Percentiles rank a stretch among this genome's conserved stretches.
These are phyloP conservation scores for Scheffersomyces insectosa DNA, from an alignment of 1,139 yeast species.

Conservation along the genomic window DNA sequence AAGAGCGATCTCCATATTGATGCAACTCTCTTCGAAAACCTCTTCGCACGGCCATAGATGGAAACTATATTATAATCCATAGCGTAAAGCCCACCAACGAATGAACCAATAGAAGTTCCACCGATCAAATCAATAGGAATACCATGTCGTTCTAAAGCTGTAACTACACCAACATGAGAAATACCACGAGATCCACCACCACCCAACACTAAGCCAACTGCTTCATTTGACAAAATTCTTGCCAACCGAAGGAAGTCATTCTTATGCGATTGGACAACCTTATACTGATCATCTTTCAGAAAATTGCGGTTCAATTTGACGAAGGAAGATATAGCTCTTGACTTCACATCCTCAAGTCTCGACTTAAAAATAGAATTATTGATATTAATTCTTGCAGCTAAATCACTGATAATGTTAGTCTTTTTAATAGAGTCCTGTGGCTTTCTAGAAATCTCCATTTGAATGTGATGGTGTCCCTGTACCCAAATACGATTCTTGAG, in stretches of 20 bases:
- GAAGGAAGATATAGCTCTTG: conserved; percentile 29
- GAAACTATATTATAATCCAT: conserved; percentile 89
- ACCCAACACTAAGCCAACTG: conserved; percentile 90
- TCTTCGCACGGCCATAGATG: conserved; percentile 85
- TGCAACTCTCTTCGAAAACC: conserved; percentile 78
- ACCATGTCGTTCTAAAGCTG: conserved; percentile 89
- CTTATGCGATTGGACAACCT: conserved; percentile 57
- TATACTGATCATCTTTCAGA: conserved; percentile 5
- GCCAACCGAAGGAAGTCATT: conserved; percentile 90
- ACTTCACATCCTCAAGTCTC: conserved; percentile 34
- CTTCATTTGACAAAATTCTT: conserved; percentile 85
- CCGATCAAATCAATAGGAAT: conserved; percentile 94
- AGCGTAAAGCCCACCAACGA: conserved; percentile 94
- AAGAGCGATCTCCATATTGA: conserved; percentile 82
- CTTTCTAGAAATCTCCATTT: conserved; percentile 43
- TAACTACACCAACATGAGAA: conserved; percentile 88
- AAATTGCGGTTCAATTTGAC: conserved; percentile 17
- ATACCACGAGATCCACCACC: conserved; percentile 99
- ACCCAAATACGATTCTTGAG: conserved; percentile 85
- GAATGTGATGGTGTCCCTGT: conserved; percentile 90
- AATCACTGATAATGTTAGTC: conserved; percentile 32
- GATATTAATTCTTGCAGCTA: conserved; percentile 38
- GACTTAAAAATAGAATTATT: conserved; percentile 37
- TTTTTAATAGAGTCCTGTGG: conserved; percentile 15
- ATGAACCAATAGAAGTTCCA: conserved; percentile 95